A percentile compares a stretch with the other conserved stretches of the same genome.
These are phyloP conservation scores for Wickerhamiella qilinensis DNA, from an alignment of 805 yeast genomes.

Conservation along the genomic window DNA sequence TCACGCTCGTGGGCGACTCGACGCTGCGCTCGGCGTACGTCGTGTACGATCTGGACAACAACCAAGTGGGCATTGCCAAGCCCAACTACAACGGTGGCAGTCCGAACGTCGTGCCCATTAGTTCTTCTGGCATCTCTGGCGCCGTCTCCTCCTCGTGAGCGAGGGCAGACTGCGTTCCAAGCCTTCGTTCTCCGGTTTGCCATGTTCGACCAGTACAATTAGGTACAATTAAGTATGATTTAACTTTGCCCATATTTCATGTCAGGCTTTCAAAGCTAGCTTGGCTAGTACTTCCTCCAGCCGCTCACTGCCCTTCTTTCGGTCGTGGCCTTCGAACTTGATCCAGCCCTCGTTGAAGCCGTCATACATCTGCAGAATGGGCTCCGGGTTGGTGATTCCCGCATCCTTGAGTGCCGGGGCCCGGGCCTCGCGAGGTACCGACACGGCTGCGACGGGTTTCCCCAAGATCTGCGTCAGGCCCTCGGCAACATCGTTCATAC, in stretches of 20 bases:
- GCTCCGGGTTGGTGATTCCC: neutral
- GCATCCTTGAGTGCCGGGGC: neutral
- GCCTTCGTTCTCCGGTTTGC: no score
- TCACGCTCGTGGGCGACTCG: constrained; percentile 36
- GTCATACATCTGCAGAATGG: neutral
- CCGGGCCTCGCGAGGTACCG: neutral
- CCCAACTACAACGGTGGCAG: neutral
- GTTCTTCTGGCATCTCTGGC: neutral
- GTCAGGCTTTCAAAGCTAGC: no score
- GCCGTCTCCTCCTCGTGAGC: no score
- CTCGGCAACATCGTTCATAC: neutral
- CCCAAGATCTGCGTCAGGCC: neutral
- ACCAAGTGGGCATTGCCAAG: constrained; percentile 36
- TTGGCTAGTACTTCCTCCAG: neutral
- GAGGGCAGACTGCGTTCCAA: no score
- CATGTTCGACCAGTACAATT: no score
- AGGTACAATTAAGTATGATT: no score
- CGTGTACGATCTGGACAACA: constrained; percentile 46
- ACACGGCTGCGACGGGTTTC: neutral
- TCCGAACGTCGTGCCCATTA: neutral
- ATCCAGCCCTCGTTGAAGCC: neutral
- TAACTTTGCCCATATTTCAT: no score
- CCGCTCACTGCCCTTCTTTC: neutral
- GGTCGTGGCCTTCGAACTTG: neutral
- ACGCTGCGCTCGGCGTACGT: constrained; percentile 47